Base-by-base conservation (phyloP, 352 stramenopile genomes). In the Globisporangium abappressorium region DNA sequence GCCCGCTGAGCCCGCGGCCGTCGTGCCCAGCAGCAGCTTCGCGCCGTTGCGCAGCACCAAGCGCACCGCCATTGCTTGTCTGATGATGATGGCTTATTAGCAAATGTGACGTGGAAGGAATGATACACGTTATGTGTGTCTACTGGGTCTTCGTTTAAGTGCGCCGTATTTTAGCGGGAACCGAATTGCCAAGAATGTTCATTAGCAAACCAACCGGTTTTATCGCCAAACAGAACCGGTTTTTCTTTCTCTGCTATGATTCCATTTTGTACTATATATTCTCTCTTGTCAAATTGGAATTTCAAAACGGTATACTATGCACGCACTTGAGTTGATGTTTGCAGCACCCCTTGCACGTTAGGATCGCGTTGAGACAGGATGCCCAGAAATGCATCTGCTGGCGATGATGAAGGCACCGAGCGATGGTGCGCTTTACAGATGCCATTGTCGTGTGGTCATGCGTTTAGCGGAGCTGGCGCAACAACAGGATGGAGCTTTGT, bases 41-140 rank as follows among this genome's bases (percentile, higher is more conserved):
- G 73, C 78, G 70, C 82, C 78, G 74, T 90, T 80, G 55, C 81
- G 80, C 57, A 84, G 74, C 53, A 91, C 70, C 47, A 90, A 59
- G 11, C 65, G 65, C 61, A 67, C 59, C 11, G 66, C 66, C 66
- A 71, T 71, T 12, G 1, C 8, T 63, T 46, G 18, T 26, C 12
- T 47, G 55, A 18, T 18, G 20, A 46, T 38, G 30, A 46, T n/a
- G 36, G 36, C 36, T 43, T 43, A 28, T 41, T 61, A 41, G 9
- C 34, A 11, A 43, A 47, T 20, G 38, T 47, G 38, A 47, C 38
- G 38, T 47, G 38, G 38, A 47, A 47, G 38, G 38, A n/a, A 47
- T 47, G 38, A 47, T 14, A 20, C 30, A 47, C 24, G 22, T 9
- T 1, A 33, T 6, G n/a, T 1, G 33, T 6, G 9, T 36, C 33